Base-by-base conservation (phyloP, 2,329 filamentous ascomycete genomes). In the Pseudogymnoascus sp. region DNA sequence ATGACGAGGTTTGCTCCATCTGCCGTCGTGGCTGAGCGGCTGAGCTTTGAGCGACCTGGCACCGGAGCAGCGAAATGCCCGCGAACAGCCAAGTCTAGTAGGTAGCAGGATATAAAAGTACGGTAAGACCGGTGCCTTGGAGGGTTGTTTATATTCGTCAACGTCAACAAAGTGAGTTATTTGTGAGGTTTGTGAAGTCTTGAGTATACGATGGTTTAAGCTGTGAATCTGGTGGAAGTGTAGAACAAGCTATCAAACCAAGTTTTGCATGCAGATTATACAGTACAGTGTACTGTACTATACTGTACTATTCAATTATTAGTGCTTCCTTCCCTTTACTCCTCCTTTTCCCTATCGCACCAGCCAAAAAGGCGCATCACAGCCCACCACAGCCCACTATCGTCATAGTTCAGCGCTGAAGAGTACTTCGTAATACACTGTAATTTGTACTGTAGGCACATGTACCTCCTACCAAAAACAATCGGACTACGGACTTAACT, bases 1-100 rank as follows among this genome's bases (percentile, higher is more conserved):
- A 70, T 69, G 68, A 69, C 68, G 68, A 67, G 63, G 68, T 66
- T 62, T 60, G 62, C 31, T 59, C 68, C 68, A 68, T 68, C 68
- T 69, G 48, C 68, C 44, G 44, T 55, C 44, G 44, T 55, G 44
- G 44, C 44, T 55, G 44, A 33, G 44, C 44, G 44, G 44, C 44
- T 55, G 44, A 55, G 44, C 27, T 55, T 48, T 25, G 44, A 55
- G 44, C 33, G 44, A 55, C 44, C 44, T 55, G 44, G 44, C 44
- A 29, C 44, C 44, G 44, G 27, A 55, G 44, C 12, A 55, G 33
- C 17, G 6, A 25, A 55, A 33, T 17, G n/a, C 44, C 44, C 44
- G 44, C 44, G 44, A 33, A 55, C 27, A 55, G 44, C 44, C 27
- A 55, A 55, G 44, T 17, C 27, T n/a, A 10, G 17, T 27, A 27